Evolutionary conservation across 257 asterid species (phyloP), one percentile per base, ranked within the genome.

Genomic region (Petrea volubilis): DNA sequence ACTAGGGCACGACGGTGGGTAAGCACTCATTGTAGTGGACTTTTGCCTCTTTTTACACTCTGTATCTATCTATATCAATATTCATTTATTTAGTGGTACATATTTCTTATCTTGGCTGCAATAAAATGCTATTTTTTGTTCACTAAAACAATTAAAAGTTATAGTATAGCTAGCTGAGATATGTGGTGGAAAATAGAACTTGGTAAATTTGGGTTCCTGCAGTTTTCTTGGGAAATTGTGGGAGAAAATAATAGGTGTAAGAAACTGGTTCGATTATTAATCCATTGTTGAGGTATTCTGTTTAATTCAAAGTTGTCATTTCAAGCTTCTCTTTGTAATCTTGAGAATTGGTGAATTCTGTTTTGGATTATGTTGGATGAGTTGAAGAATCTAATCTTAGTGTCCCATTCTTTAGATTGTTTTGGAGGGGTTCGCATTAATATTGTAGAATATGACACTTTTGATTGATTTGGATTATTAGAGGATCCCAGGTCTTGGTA

Each of bases 1-100:
- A 84, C 67, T 25, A 38, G 49, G 57, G 91, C 95, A 74, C 83
- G 88, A 88, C 86, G 91, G 95, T 88, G 91, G 86, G 89, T 85
- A 85, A 85, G 85, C 84, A 83, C 87, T 43, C 60, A 47, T 40
- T 76, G 65, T 69, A 59, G 69, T 64, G 74, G 21, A 29, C 77
- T 75, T 52, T 41, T 25, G 47, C 61, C 38, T 71, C 1, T 21
- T 15, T 62, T 60, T 27, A 47, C 17, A 53, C 67, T 61, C 67
- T 20, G 21, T 3, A 20, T 9, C 55, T 14, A 7, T 64, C 41
- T 17, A 64, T 9, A 29, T 29, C 20, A 15, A 29, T 49, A 21
- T 49, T 31, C 2, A 27, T 25, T 8, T 47, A 24, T 14, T 14
- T 57, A 5, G 13, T 28, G 27, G 18, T 56, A 27, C 12, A 7